These are phyloP conservation scores for Annulohypoxylon nitens DNA, from an alignment of 495 filamentous ascomycete species.

Conservation along the genomic window DNA sequence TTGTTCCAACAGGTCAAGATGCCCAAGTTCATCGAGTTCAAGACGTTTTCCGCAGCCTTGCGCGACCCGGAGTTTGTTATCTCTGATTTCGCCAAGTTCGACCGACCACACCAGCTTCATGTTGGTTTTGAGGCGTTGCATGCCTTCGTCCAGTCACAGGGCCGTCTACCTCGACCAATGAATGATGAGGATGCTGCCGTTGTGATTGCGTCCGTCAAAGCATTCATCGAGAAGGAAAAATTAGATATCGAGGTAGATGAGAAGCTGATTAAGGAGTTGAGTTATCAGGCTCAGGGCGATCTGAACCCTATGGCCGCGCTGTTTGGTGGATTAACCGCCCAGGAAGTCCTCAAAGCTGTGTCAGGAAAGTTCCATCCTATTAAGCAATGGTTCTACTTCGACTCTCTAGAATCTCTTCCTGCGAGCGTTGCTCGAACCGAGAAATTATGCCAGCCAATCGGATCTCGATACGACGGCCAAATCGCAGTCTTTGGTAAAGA, in stretches of 20 bases:
- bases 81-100: conserved; percentile 97
- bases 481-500: conserved; percentile 96
- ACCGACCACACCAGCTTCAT: conserved; percentile 91
- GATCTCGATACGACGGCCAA: conserved; percentile 93
- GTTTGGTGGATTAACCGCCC: conserved; percentile 94
- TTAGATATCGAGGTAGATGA: conserved; percentile 84
- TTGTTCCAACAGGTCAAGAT: conserved; percentile 97
- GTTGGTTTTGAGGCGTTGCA: conserved; percentile 93
- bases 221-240: conserved; percentile 77
- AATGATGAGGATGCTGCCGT: conserved; percentile 86
- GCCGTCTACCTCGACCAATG: conserved; percentile 82
- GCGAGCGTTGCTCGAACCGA: conserved; percentile 78
- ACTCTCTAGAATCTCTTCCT: conserved; percentile 95
- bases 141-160: conserved; percentile 78
- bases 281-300: conserved; percentile 95
- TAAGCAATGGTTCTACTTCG: conserved; percentile 95
- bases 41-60: conserved; percentile 78
- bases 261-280: conserved; percentile 92
- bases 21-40: conserved; percentile 94
- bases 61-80: conserved; percentile 89
- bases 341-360: conserved; percentile 96
- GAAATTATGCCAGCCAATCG: conserved; percentile 85
- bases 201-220: conserved; percentile 77
- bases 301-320: conserved; percentile 92
- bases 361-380: conserved; percentile 98